These are phyloP conservation scores for Candida gigantensis DNA, from an alignment of 1,139 yeast genomes.

Conservation along the genomic window DNA sequence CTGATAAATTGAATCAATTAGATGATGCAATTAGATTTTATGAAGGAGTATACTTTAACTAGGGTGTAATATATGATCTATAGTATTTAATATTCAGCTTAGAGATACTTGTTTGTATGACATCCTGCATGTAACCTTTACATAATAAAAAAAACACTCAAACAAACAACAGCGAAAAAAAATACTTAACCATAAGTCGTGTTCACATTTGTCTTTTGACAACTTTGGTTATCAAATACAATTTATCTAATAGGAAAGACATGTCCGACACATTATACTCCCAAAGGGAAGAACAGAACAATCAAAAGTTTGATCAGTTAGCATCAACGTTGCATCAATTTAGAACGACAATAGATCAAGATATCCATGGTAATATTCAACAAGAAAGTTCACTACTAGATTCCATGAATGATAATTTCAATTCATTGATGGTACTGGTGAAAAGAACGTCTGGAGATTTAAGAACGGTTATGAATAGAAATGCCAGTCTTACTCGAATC, in stretches of 20 bases:
- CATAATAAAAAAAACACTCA: no score
- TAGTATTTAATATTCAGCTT: no score
- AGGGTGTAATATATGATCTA: no score
- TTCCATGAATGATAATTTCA: conserved; percentile 58
- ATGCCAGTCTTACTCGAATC: conserved; percentile 42
- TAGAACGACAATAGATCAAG: conserved; percentile 45
- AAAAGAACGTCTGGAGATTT: conserved; percentile 68
- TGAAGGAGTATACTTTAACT: no score
- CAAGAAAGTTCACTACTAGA: conserved; percentile 55
- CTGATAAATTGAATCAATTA: conserved; percentile 33
- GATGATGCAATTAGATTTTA: conserved; percentile 61
- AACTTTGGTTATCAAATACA: no score
- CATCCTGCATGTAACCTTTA: no score
- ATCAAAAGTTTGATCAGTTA: conserved; percentile 46
- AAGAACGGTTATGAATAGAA: conserved; percentile 49
- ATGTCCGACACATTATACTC: conserved; percentile 43
- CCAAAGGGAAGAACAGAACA: conserved; percentile 47
- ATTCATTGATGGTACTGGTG: conserved; percentile 58
- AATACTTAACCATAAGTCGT: background rate
- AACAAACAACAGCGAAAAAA: background rate
- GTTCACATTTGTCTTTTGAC: no score
- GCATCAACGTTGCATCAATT: conserved; percentile 49
- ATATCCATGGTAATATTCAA: conserved; percentile 44
- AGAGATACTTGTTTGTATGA: background rate
- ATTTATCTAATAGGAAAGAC: no score